A percentile compares a stretch with the other conserved stretches of the same genome.
Conservation (phyloP, 2,329 filamentous ascomycete species). For the Sclerotinia minor region DNA sequence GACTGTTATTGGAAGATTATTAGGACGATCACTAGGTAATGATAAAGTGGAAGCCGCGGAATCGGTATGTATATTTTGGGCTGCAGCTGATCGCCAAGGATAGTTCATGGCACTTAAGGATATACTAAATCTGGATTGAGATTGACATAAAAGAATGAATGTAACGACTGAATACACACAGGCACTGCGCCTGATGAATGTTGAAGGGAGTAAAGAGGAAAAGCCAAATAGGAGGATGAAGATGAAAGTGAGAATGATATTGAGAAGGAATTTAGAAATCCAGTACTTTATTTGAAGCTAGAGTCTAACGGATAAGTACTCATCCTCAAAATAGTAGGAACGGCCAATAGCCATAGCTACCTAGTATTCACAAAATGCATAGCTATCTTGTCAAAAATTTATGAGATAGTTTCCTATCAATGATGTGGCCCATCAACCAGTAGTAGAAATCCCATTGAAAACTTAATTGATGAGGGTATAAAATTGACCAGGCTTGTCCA, state of each 20-base stretch:
- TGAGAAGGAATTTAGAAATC: conserved; percentile 1
- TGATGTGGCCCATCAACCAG: background rate
- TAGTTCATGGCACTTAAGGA: conserved; percentile 33
- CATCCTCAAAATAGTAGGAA: conserved; percentile 22
- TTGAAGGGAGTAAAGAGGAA: background rate
- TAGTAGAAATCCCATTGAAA: background rate
- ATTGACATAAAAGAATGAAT: conserved; percentile 5
- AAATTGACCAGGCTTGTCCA: conserved; percentile 10
- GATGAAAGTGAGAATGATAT: background rate
- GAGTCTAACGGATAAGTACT: background rate
- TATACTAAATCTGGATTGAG: background rate
- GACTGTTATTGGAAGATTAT: conserved; percentile 34
- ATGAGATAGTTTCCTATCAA: background rate
- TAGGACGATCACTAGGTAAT: background rate
- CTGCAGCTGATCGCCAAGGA: conserved; percentile 27
- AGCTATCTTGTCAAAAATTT: background rate
- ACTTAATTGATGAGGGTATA: background rate
- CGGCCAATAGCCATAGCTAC: conserved; percentile 7
- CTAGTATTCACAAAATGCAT: background rate
- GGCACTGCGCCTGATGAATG: conserved; percentile 5
- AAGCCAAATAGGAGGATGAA: conserved; percentile 9
- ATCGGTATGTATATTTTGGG: conserved; percentile 25
- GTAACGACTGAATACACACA: conserved; percentile 19
- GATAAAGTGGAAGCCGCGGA: conserved; percentile 2
- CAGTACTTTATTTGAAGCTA: background rate